Percentiles rank a stretch among this genome's conserved stretches.
phyloP scores from a whole-genome alignment of 2,329 filamentous ascomycete species.

The Paecilomyces sp. region DNA sequence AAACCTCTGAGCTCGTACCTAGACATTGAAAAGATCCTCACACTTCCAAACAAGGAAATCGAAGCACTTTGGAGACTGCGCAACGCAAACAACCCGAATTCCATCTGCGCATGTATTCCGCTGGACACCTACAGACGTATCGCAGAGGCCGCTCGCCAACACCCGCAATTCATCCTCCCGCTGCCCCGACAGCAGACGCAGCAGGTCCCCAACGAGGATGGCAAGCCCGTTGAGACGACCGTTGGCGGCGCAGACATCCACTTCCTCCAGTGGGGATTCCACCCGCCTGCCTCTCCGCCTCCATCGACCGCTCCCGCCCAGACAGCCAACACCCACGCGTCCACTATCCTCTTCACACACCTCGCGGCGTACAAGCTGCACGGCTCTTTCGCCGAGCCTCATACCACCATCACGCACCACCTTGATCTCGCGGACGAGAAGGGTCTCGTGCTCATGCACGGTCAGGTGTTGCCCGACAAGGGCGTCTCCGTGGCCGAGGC shows the following conservation, averaged over 20 bases:
- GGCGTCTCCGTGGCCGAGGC: slow-evolving; percentile 75
- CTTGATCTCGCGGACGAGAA: slow-evolving; percentile 67
- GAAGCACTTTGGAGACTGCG: slow-evolving; percentile 84
- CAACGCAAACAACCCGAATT: slow-evolving; percentile 64
- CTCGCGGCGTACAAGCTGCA: slow-evolving; percentile 87
- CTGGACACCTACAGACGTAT: slow-evolving; percentile 67
- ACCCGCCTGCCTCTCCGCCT: slow-evolving; percentile 45
- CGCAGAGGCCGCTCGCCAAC: slow-evolving; percentile 59
- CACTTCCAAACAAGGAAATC: slow-evolving; percentile 72
- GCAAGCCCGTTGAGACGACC: slow-evolving; percentile 15
- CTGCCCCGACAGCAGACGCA: slow-evolving; percentile 48
- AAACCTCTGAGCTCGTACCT: slow-evolving; percentile 64
- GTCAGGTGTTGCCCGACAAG: slow-evolving; percentile 65
- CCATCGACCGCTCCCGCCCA: slow-evolving; percentile 12
- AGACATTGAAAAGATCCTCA: slow-evolving; percentile 69
- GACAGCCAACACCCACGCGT: slow-evolving; percentile 50
- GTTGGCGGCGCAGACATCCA: slow-evolving; percentile 75
- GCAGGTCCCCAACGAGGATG: slow-evolving; percentile 13
- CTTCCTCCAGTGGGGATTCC: slow-evolving; percentile 94
- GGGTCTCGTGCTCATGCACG: slow-evolving; percentile 79
- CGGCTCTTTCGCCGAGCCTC: slow-evolving; percentile 82
- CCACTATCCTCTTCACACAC: slow-evolving; percentile 85
- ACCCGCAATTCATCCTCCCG: slow-evolving; percentile 88
- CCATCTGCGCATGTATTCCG: slow-evolving; percentile 79
- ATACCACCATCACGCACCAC: slow-evolving; percentile 92